These are phyloP conservation scores for Pleurotus salmoneostramineus DNA, from an alignment of 768 basidiomycete genomes.

Conservation along the genomic window DNA sequence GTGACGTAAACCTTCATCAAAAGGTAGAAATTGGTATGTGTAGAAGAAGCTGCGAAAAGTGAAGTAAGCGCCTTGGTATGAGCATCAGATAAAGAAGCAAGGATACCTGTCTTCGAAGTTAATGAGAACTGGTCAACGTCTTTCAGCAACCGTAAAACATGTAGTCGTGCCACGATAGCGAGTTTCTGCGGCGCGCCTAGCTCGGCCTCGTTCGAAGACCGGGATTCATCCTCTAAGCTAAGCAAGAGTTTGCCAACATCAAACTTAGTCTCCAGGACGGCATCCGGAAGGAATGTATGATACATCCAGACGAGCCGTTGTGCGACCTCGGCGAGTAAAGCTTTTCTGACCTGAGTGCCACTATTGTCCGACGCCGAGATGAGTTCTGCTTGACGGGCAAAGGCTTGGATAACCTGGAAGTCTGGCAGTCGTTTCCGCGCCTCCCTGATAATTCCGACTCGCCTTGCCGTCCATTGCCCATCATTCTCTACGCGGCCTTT, in stretches of 20 bases:
- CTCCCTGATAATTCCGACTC: conserved; percentile 71
- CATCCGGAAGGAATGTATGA: conserved; percentile 66
- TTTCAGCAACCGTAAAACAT: conserved; percentile 69
- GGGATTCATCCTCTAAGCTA: conserved; percentile 25
- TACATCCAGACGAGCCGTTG: conserved; percentile 84
- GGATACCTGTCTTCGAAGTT: conserved; percentile 65
- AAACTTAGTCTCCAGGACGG: conserved; percentile 78
- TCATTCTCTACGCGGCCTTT: conserved; percentile 35
- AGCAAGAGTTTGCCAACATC: conserved; percentile 80
- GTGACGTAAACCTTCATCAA: conserved; percentile 62
- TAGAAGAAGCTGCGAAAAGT: conserved; percentile 30
- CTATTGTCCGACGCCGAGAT: conserved; percentile 7
- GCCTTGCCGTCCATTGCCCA: conserved; percentile 70
- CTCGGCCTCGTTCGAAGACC: conserved; percentile 4
- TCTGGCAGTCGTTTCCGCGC: conserved; percentile 77
- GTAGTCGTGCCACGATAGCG: conserved; percentile 62
- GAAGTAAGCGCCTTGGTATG: background rate
- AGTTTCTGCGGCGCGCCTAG: conserved; percentile 27
- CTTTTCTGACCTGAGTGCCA: conserved; percentile 23
- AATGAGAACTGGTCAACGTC: conserved; percentile 80
- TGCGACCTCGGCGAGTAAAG: conserved; percentile 72
- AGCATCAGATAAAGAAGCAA: background rate
- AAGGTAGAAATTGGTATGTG: conserved; percentile 67
- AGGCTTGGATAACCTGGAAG: conserved; percentile 80
- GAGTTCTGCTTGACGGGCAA: conserved; percentile 55